Evolutionary conservation across 2,329 filamentous ascomycete genomes (phyloP).

Genomic region (Tolypocladium cylindrosporum): DNA sequence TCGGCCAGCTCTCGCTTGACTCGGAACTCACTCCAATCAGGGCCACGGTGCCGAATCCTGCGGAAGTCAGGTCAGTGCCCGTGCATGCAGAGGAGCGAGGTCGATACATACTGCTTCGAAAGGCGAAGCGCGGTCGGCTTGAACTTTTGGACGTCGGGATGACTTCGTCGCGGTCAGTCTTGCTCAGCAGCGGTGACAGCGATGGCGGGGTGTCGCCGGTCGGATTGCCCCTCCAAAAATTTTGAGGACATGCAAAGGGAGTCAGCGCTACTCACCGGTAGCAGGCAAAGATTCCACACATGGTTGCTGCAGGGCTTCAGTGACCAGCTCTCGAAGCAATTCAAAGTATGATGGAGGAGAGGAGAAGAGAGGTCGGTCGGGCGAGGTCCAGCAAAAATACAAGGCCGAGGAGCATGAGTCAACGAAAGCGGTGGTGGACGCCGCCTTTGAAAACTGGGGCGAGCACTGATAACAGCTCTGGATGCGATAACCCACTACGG

Average conservation of each 20-base stretch:
- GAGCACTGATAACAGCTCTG: slow-evolving; percentile 1
- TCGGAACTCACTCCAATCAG: slow-evolving; percentile 83
- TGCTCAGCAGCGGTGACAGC: not conserved
- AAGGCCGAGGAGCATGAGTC: slow-evolving; percentile 8
- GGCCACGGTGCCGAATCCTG: slow-evolving; percentile 89
- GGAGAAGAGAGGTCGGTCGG: not conserved
- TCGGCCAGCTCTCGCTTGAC: not conserved
- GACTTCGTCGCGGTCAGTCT: slow-evolving; percentile 33
- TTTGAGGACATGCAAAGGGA: slow-evolving; percentile 1
- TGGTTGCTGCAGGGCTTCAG: slow-evolving; percentile 37
- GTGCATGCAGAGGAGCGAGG: not conserved
- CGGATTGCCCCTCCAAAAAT: slow-evolving; percentile 18
- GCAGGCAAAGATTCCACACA: slow-evolving; percentile 97
- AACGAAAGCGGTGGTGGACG: not conserved
- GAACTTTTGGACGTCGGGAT: slow-evolving; percentile 92
- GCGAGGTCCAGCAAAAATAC: not conserved
- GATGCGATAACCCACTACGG: not conserved
- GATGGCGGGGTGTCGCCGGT: slow-evolving; percentile 19
- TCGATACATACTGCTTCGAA: slow-evolving; percentile 71
- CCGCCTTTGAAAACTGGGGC: slow-evolving; percentile 3
- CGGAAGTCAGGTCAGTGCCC: slow-evolving; percentile 5
- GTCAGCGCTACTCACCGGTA: slow-evolving; percentile 54
- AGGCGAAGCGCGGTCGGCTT: slow-evolving; percentile 90
- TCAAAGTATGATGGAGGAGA: slow-evolving; percentile 1
- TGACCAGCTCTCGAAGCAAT: not conserved